Evolutionary conservation across 169 alveolate genomes (phyloP).

Genomic region (Plasmodium falciparum): DNA sequence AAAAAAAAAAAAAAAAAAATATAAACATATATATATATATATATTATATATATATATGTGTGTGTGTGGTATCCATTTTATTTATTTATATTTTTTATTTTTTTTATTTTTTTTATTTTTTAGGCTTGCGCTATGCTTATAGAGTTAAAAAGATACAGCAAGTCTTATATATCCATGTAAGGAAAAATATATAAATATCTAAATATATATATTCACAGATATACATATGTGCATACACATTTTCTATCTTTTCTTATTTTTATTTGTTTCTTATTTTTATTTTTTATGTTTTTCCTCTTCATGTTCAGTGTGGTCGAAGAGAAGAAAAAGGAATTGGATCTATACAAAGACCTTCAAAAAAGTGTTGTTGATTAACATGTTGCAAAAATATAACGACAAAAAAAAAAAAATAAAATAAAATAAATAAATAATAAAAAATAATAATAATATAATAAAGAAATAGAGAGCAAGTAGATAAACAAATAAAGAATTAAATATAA

Average conservation of each 20-base stretch:
- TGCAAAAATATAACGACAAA: background rate
- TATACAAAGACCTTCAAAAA: slow-evolving; percentile 58
- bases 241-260: background rate
- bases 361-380: slow-evolving; percentile 18
- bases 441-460: background rate
- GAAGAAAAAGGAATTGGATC: slow-evolving; percentile 52
- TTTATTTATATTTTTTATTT: background rate
- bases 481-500: background rate
- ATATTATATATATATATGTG: background rate
- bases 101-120: background rate
- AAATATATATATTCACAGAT: background rate
- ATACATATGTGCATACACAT: background rate
- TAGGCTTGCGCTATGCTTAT: slow-evolving; percentile 48
- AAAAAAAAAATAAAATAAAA: background rate
- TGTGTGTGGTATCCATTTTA: background rate
- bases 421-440: background rate
- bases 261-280: background rate
- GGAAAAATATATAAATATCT: background rate
- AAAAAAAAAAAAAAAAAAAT: no score
- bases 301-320: slow-evolving; percentile 43
- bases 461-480: no score
- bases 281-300: slow-evolving; percentile 1
- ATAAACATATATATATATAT: background rate
- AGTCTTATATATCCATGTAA: slow-evolving; percentile 51
- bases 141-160: slow-evolving; percentile 60